A percentile compares a stretch with the other conserved stretches of the same genome.
These are phyloP conservation scores for Fistulinella prunicolor DNA, from an alignment of 768 basidiomycete species.

Conservation along the genomic window DNA sequence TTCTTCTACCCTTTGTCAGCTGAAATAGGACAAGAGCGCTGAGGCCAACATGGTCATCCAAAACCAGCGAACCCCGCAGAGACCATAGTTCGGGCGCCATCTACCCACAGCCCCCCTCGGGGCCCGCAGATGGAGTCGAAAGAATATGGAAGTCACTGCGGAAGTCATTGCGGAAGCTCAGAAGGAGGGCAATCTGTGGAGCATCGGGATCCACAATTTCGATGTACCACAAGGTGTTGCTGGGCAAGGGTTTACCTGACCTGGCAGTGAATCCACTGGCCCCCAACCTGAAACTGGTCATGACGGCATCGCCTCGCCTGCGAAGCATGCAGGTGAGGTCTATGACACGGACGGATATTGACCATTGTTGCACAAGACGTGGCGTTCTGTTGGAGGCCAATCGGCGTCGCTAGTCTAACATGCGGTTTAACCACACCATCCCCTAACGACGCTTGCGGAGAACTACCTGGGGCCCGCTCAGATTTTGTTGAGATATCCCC, in stretches of 20 bases:
- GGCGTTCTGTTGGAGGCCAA: constrained; percentile 60
- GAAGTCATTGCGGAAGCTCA: constrained; percentile 5
- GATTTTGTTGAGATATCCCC: constrained; percentile 51
- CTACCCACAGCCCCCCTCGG: not conserved
- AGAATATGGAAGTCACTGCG: too few relatives aligned
- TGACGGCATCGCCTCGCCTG: constrained; percentile 2
- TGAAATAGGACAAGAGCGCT: constrained; percentile 50
- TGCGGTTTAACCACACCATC: constrained; percentile 58
- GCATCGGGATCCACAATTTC: too few relatives aligned
- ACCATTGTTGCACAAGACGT: constrained; percentile 51
- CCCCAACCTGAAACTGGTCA: not conserved
- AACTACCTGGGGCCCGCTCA: constrained; percentile 55
- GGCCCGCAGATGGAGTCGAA: not conserved
- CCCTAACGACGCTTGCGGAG: constrained; percentile 43
- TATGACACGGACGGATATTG: constrained; percentile 62
- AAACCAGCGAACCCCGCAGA: constrained; percentile 52
- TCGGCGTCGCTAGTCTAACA: constrained; percentile 28
- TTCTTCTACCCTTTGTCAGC: constrained; percentile 73
- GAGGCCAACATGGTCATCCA: constrained; percentile 45
- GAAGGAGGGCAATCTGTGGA: too few relatives aligned
- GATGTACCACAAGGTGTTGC: constrained; percentile 47
- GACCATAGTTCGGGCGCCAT: constrained; percentile 29
- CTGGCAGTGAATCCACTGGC: constrained; percentile 62
- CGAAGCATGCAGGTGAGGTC: constrained; percentile 47
- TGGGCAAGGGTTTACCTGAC: constrained; percentile 42